Evolutionary conservation across 2,329 filamentous ascomycete species (phyloP).

Genomic region (Phoma sp.): DNA sequence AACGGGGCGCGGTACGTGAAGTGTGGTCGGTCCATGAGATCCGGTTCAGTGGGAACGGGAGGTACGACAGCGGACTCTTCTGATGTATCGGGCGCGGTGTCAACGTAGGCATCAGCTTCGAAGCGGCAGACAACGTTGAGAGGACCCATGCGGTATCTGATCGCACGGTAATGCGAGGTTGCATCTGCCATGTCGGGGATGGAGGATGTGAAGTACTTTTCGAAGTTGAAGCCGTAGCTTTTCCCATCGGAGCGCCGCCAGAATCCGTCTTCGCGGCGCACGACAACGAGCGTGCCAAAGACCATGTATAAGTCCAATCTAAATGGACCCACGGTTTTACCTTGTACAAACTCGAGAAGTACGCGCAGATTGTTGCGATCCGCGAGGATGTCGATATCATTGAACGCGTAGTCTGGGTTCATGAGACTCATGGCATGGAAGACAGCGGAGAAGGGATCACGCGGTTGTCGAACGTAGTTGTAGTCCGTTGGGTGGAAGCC

Average conservation of each 20-base stretch:
- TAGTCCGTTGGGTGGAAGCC: conserved; percentile 36
- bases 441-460: conserved; percentile 35
- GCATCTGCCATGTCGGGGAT: conserved; percentile 33
- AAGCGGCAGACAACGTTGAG: conserved; percentile 37
- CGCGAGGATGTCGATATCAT: conserved; percentile 34
- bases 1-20: conserved; percentile 29
- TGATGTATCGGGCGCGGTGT: conserved; percentile 18
- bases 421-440: conserved; percentile 35
- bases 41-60: background rate
- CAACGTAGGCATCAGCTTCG: conserved; percentile 40
- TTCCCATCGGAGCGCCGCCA: conserved; percentile 27
- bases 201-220: conserved; percentile 33
- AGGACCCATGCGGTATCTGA: conserved; percentile 37
- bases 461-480: conserved; percentile 37
- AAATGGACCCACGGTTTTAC: conserved; percentile 33
- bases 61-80: conserved; percentile 17
- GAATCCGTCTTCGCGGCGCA: conserved; percentile 34
- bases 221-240: conserved; percentile 36
- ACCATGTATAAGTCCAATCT: conserved; percentile 34
- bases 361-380: conserved; percentile 41
- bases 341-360: conserved; percentile 35
- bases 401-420: conserved; percentile 31
- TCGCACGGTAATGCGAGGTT: conserved; percentile 40
- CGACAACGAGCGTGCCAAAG: conserved; percentile 36
- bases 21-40: conserved; percentile 17